Evolutionary conservation across 192 early-diverging fungal genomes (phyloP).

Genomic region (Gonapodya sp.): DNA sequence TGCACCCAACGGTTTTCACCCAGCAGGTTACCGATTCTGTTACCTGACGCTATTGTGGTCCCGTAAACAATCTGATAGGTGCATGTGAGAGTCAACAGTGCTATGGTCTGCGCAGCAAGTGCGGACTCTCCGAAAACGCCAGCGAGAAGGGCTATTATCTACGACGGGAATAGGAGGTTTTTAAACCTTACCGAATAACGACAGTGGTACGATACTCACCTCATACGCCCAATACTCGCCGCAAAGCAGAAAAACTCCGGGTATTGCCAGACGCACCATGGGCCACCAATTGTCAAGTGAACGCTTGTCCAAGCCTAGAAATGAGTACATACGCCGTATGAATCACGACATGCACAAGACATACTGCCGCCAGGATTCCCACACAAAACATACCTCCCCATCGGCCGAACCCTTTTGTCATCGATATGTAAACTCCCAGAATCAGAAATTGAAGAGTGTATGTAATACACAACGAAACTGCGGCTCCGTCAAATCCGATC

Average conservation of each 20-base stretch:
- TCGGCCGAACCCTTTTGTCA: not conserved
- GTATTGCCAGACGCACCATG: slow-evolving; percentile 4
- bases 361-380: too few relatives aligned
- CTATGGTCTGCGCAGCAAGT: not conserved
- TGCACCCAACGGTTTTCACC: not conserved
- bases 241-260: slow-evolving; percentile 1
- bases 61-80: not conserved
- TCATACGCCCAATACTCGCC: slow-evolving; percentile 10
- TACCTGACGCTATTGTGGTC: not conserved
- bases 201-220: not conserved
- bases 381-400: not conserved
- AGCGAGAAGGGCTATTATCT: not conserved
- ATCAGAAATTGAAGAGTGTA: not conserved
- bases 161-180: not conserved
- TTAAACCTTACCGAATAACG: not conserved
- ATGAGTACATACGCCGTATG: too few relatives aligned
- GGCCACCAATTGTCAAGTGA: not conserved
- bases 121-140: not conserved
- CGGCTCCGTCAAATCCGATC: not conserved
- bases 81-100: not conserved
- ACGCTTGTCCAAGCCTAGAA: not conserved
- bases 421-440: not conserved
- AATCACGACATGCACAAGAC: too few relatives aligned
- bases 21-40: not conserved
- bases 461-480: not conserved